Evolutionary conservation across 768 basidiomycete genomes (phyloP).

Genomic region (Psilocybe azurescens): DNA sequence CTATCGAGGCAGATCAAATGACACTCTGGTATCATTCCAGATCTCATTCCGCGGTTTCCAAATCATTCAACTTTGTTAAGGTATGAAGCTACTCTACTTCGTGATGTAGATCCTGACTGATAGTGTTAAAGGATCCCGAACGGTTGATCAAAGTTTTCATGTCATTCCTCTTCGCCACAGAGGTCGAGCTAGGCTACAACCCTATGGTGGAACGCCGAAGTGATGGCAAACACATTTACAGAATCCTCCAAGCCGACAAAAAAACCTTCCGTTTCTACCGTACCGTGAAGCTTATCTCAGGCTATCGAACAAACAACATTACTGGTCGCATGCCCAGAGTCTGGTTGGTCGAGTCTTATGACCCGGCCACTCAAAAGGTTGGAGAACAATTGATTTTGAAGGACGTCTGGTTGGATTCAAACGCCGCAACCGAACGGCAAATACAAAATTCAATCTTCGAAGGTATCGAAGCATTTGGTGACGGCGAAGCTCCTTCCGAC

Average conservation of each 20-base stretch:
- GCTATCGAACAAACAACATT: constrained; percentile 15
- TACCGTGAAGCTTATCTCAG: constrained; percentile 12
- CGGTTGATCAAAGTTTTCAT: background rate
- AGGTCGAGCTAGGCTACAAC: constrained; percentile 5
- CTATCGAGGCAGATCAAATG: background rate
- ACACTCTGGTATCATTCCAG: constrained; percentile 1
- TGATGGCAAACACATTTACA: constrained; percentile 10
- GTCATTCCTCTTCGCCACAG: constrained; percentile 1
- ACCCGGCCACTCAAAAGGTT: background rate
- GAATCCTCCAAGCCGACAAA: constrained; percentile 5
- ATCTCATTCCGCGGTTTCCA: constrained; percentile 1
- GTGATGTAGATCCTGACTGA: no score
- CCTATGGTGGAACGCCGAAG: constrained; percentile 7
- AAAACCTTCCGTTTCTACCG: constrained; percentile 13
- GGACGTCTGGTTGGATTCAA: constrained; percentile 7
- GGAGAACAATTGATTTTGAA: background rate
- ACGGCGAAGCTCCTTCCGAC: background rate
- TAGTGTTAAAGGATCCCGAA: background rate
- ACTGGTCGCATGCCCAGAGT: constrained; percentile 7
- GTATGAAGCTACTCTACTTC: background rate
- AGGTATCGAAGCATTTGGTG: background rate
- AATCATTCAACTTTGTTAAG: background rate
- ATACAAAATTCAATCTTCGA: background rate
- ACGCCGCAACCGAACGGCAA: constrained; percentile 1
- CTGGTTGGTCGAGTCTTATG: background rate